Base-by-base conservation (phyloP, 2,329 filamentous ascomycete genomes). In the Colletotrichum sp. region DNA sequence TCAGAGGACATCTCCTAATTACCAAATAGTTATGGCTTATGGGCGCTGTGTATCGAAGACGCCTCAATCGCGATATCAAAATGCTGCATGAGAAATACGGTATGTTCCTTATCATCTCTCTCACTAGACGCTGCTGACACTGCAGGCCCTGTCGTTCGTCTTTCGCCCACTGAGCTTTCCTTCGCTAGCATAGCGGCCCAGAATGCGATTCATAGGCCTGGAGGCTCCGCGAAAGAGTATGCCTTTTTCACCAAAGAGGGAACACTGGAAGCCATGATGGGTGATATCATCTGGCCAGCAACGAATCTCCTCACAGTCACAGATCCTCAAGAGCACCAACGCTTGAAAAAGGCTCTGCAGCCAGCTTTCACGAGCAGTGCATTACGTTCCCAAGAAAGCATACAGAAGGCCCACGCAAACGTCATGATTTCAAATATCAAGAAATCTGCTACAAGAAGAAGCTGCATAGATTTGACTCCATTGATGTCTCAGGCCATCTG, bases 241-340 rank as follows among this genome's bases (percentile, higher is more conserved):
- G 5, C 26, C 3, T 72, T 67, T 12, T 67, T 72, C 21, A 72
- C 70, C 6, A 72, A 72, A 52, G 70, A 68, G 8, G 63, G 36
- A n/a, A 72, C 70, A 24, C 21, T 72, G 18, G 70, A 72, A 32
- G 63, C 70, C 16, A 68, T 72, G 63, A 72, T 72, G 63, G 70
- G 70, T 9, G 52, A 72, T 15, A 72, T 72, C 13, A 68, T 72
- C 15, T 72, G 70, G 70, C 63, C 70, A 3, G 70, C 70, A 21
- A 36, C 49, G n/a, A 72, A 72, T 36, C 70, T 72, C 5, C 63
- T 72, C 3, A 72, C 70, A 8, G 52, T 36, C 13, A 36, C 70
- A 3, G 10, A 30, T 21, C 52, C 64, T 9, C 15, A 55, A 8
- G 70, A 72, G 15, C 70, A 72, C 26, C 52, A 62, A n/a, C 63